phyloP scores from a whole-genome alignment of 768 basidiomycete species.

The Pleurotus pulmonarius region DNA sequence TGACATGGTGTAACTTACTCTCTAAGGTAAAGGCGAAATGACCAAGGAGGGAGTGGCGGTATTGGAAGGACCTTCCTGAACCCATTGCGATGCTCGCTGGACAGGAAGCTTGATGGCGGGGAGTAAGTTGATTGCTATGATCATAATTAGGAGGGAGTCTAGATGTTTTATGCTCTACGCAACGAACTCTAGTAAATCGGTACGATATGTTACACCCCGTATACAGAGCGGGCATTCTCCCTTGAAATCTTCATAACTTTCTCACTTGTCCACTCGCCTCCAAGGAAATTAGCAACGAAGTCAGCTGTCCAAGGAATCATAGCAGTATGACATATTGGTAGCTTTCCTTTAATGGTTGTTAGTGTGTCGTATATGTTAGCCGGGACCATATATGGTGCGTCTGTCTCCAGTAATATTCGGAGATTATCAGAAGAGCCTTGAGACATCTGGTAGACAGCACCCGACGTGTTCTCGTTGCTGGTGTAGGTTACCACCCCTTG shows the following conservation, averaged over 20 bases:
- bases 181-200: too few species aligned
- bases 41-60: too few species aligned
- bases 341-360: constrained; percentile 43
- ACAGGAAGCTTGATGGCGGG: too few species aligned
- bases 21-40: too few species aligned
- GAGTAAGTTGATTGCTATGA: too few species aligned
- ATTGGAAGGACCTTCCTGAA: too few species aligned
- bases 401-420: constrained; percentile 74
- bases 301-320: constrained; percentile 88
- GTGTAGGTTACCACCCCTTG: constrained; percentile 78
- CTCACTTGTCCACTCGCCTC: constrained; percentile 47
- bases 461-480: constrained; percentile 68
- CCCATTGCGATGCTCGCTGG: not conserved
- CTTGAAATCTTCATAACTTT: constrained; percentile 58
- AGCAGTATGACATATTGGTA: constrained; percentile 72
- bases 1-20: not conserved
- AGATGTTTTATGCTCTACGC: too few species aligned
- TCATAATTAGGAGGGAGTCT: too few species aligned
- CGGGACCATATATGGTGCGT: constrained; percentile 87
- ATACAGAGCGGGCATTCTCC: constrained; percentile 61
- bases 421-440: constrained; percentile 21
- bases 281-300: constrained; percentile 54
- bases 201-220: constrained; percentile 39
- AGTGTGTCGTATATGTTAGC: constrained; percentile 64
- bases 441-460: constrained; percentile 56